phyloP scores from a whole-genome alignment of 257 asterid species.

The Solanum bulbocastanum region DNA sequence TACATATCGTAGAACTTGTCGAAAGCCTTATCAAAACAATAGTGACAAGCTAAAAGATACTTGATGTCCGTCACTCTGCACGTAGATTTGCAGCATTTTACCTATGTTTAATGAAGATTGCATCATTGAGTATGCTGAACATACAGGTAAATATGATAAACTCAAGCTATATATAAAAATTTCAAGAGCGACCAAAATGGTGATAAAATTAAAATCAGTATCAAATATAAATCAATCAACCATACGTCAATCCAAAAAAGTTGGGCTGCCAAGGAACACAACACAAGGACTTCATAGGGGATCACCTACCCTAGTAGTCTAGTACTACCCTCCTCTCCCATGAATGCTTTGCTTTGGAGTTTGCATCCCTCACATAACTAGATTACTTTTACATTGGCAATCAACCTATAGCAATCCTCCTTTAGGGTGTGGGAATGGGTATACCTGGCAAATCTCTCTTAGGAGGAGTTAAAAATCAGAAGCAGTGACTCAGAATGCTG shows the following conservation, averaged over 20 bases:
- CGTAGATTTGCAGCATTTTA: slow-evolving; percentile 78
- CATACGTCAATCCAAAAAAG: neutral
- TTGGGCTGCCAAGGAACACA: neutral
- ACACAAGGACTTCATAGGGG: neutral
- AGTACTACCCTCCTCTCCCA: neutral
- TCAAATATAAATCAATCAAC: neutral
- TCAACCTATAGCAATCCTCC: neutral
- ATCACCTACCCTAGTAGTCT: neutral
- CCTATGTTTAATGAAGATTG: slow-evolving; percentile 26
- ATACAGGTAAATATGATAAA: neutral
- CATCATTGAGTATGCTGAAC: neutral
- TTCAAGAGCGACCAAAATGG: neutral
- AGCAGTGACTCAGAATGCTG: neutral
- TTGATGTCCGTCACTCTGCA: slow-evolving; percentile 63
- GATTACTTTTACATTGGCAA: neutral
- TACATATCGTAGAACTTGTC: slow-evolving; percentile 83
- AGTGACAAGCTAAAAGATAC: slow-evolving; percentile 69
- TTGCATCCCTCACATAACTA: neutral
- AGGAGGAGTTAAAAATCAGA: neutral
- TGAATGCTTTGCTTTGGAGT: neutral
- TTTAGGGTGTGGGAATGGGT: neutral
- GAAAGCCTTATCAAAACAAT: slow-evolving; percentile 71
- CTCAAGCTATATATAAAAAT: neutral
- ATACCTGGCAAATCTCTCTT: neutral
- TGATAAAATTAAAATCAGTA: neutral